Evolutionary conservation across 2,329 filamentous ascomycete species (phyloP).

Genomic region (Exophiala aquamarina): DNA sequence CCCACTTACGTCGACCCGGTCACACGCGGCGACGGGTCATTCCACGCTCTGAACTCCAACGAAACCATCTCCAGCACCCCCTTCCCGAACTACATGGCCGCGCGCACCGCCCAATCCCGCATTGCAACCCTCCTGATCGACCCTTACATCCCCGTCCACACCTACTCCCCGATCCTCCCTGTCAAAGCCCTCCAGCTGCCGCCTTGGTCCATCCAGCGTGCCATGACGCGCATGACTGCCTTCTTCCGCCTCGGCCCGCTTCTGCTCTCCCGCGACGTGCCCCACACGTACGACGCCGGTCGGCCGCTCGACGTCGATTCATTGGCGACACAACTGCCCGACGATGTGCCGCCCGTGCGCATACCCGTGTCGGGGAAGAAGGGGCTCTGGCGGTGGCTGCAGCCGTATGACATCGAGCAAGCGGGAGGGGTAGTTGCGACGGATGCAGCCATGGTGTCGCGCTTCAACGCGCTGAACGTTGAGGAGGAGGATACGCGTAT

Average conservation of each 20-base stretch:
- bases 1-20: conserved; percentile 2
- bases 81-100: conserved; percentile 16
- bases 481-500: not conserved
- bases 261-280: conserved; percentile 25
- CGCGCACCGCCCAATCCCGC: conserved; percentile 24
- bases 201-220: conserved; percentile 27
- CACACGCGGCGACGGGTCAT: too few species aligned
- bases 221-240: conserved; percentile 28
- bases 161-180: conserved; percentile 30
- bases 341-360: conserved; percentile 1
- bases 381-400: conserved; percentile 28
- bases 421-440: not conserved
- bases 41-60: too few species aligned
- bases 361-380: conserved; percentile 14
- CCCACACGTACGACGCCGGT: not conserved
- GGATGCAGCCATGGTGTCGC: not conserved
- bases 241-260: conserved; percentile 33
- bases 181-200: conserved; percentile 26
- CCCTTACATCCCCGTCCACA: conserved; percentile 29
- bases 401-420: conserved; percentile 23
- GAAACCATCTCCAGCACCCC: not conserved
- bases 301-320: not conserved
- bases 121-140: conserved; percentile 30
- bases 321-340: not conserved
- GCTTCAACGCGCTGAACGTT: not conserved